These are phyloP conservation scores for Penicillium steckii DNA, from an alignment of 495 filamentous ascomycete genomes.

Conservation along the genomic window DNA sequence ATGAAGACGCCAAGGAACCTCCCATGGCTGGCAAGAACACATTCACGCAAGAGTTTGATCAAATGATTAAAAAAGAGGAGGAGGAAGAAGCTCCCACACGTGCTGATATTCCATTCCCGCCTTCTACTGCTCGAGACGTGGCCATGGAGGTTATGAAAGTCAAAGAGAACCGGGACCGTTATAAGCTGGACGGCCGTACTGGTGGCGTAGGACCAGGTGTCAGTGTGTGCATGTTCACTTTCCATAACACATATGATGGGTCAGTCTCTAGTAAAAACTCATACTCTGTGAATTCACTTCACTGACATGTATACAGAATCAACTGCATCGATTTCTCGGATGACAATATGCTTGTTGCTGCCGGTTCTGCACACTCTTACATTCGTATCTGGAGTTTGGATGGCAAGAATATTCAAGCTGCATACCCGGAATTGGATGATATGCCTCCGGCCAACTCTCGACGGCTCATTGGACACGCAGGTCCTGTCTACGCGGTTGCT, in stretches of 20 bases:
- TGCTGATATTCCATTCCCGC: slow-evolving; percentile 77
- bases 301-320: slow-evolving; percentile 54
- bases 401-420: slow-evolving; percentile 60
- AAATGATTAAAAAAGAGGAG: slow-evolving; percentile 86
- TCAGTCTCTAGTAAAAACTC: slow-evolving; percentile 39
- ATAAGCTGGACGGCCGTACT: slow-evolving; percentile 75
- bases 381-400: slow-evolving; percentile 91
- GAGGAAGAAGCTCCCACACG: slow-evolving; percentile 78
- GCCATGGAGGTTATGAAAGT: slow-evolving; percentile 92
- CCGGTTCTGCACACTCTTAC: slow-evolving; percentile 88
- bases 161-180: slow-evolving; percentile 88
- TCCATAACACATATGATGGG: slow-evolving; percentile 92
- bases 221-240: slow-evolving; percentile 93
- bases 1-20: slow-evolving; percentile 71
- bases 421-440: slow-evolving; percentile 42
- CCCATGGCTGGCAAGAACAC: slow-evolving; percentile 62
- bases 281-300: not conserved
- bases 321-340: slow-evolving; percentile 92
- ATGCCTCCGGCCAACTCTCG: slow-evolving; percentile 60
- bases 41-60: slow-evolving; percentile 76
- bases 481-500: slow-evolving; percentile 81
- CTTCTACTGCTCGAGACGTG: slow-evolving; percentile 82
- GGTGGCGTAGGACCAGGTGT: slow-evolving; percentile 77
- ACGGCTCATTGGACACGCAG: slow-evolving; percentile 89
- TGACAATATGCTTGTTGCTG: slow-evolving; percentile 79